These are phyloP conservation scores for Pythium utonaiense DNA, from an alignment of 352 stramenopile species.

Conservation along the genomic window DNA sequence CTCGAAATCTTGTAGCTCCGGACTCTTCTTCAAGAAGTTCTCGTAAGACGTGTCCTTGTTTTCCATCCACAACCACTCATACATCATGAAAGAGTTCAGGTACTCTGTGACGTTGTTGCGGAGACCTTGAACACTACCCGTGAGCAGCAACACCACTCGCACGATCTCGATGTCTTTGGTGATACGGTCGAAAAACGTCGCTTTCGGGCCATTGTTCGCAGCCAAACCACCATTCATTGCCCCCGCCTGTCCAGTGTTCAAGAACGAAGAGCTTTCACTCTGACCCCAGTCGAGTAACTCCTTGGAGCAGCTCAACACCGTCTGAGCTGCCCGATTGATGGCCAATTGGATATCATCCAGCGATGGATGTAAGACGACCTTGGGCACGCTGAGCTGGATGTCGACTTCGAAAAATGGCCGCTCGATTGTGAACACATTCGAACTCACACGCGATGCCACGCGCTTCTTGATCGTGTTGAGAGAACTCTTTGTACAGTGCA, in stretches of 20 bases:
- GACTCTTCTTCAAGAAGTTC: conserved; percentile 92
- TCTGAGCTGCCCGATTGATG: conserved; percentile 97
- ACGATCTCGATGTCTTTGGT: conserved; percentile 99
- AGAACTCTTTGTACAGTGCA: conserved; percentile 98
- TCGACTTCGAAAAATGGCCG: conserved; percentile 98
- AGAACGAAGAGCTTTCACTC: conserved; percentile 43
- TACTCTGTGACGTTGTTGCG: conserved; percentile 98
- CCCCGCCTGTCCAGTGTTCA: conserved; percentile 8
- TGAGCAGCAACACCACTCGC: conserved; percentile 95
- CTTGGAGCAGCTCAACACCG: conserved; percentile 96
- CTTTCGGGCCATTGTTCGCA: conserved; percentile 38
- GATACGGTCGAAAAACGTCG: conserved; percentile 97
- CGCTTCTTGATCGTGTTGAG: conserved; percentile 98
- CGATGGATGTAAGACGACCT: conserved; percentile 93
- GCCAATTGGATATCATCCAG: conserved; percentile 97
- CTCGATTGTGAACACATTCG: conserved; percentile 89
- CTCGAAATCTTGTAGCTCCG: conserved; percentile 96
- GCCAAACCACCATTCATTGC: conserved; percentile 15
- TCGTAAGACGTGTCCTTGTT: conserved; percentile 96
- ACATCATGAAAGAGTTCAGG: conserved; percentile 92
- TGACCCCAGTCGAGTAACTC: conserved; percentile 94
- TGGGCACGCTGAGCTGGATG: conserved; percentile 93
- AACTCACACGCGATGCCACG: conserved; percentile 89
- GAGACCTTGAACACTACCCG: conserved; percentile 95
- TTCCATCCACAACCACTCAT: conserved; percentile 98